Percentiles rank a stretch among this genome's conserved stretches.
phyloP scores from a whole-genome alignment of 2,329 filamentous ascomycete species.

The Beauveria rudraprayagi region DNA sequence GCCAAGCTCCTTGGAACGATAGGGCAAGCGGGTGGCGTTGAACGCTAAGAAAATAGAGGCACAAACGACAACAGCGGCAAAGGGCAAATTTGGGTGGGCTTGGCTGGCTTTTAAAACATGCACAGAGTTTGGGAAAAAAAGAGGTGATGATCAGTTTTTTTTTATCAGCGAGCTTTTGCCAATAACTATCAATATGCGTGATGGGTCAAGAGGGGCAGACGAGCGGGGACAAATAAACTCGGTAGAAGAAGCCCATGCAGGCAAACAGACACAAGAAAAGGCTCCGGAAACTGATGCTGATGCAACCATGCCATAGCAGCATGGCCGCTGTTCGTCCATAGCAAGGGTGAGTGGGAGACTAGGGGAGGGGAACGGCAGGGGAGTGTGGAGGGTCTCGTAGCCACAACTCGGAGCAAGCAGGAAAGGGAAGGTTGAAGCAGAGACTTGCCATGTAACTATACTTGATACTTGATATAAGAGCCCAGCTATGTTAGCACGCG shows the following conservation, averaged over 20 bases:
- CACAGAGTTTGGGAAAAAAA: neutral
- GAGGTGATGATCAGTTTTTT: neutral
- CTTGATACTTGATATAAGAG: no score
- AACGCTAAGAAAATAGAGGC: neutral
- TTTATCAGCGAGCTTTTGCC: neutral
- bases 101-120: slow-evolving; percentile 1
- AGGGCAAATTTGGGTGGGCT: neutral
- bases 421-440: neutral
- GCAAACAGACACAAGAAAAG: neutral
- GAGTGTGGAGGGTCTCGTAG: neutral
- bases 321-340: neutral
- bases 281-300: neutral
- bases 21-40: neutral
- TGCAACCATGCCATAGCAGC: neutral
- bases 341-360: neutral
- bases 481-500: neutral
- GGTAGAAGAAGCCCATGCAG: neutral
- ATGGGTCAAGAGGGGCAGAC: neutral
- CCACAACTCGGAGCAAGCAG: slow-evolving; percentile 3
- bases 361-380: neutral
- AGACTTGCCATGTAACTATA: neutral
- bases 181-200: neutral
- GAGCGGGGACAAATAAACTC: neutral
- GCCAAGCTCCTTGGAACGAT: neutral
- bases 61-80: neutral